phyloP scores from a whole-genome alignment of 2,329 filamentous ascomycete species.

The Rhynchosporium agropyri region DNA sequence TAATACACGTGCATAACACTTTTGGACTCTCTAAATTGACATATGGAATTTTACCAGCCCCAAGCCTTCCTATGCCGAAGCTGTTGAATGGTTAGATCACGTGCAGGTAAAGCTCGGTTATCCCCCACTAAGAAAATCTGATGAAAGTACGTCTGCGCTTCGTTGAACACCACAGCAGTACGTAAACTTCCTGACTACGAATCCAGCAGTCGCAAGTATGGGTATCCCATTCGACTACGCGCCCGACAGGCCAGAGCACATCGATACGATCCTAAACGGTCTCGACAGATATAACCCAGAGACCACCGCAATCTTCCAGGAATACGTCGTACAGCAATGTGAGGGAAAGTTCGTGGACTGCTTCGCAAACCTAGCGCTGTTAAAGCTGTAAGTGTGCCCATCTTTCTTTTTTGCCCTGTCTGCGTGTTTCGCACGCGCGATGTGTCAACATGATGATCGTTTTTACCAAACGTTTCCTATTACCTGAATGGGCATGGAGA shows the following conservation, averaged over 20 bases:
- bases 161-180: not conserved
- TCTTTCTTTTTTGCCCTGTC: not conserved
- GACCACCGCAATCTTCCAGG: slow-evolving; percentile 89
- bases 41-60: not conserved
- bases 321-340: slow-evolving; percentile 93
- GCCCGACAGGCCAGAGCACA: slow-evolving; percentile 88
- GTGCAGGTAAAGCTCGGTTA: not conserved
- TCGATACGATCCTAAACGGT: slow-evolving; percentile 91
- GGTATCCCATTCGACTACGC: slow-evolving; percentile 74
- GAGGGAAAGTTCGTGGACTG: slow-evolving; percentile 92
- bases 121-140: slow-evolving; percentile 18
- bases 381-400: slow-evolving; percentile 85
- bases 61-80: not conserved
- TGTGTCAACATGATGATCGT: slow-evolving; percentile 68
- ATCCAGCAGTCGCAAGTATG: slow-evolving; percentile 34
- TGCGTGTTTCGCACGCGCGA: slow-evolving; percentile 21
- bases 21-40: no score
- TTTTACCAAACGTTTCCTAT: slow-evolving; percentile 90
- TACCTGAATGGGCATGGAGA: slow-evolving; percentile 74
- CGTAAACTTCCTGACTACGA: not conserved
- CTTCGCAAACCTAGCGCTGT: slow-evolving; percentile 92
- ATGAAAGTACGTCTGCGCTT: not conserved
- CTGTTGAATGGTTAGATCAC: not conserved
- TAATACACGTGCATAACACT: no score
- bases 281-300: slow-evolving; percentile 99